Percentiles rank a stretch among this genome's conserved stretches.
Evolutionary conservation across 1,284 basidiomycete genomes (phyloP).

Genomic region (Irpex rosettiformis): DNA sequence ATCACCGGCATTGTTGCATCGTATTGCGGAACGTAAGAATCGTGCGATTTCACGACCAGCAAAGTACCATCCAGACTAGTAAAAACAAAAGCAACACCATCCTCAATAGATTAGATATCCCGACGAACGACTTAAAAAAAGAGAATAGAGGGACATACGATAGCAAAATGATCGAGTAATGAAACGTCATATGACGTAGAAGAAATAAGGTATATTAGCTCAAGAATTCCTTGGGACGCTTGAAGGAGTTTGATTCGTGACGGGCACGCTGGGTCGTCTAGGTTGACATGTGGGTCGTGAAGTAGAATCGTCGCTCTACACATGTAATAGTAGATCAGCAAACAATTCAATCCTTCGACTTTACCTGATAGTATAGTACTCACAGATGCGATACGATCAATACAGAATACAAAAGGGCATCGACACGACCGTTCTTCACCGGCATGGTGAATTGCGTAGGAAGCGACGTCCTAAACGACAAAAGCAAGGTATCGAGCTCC

Average conservation of each 20-base stretch:
- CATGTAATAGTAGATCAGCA: neutral
- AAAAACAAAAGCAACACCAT: slow-evolving; percentile 3
- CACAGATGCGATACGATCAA: slow-evolving; percentile 63
- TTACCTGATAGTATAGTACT: slow-evolving; percentile 21
- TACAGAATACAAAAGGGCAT: slow-evolving; percentile 63
- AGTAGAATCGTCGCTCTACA: slow-evolving; percentile 59
- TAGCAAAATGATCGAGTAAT: slow-evolving; percentile 58
- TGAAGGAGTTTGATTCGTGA: slow-evolving; percentile 64
- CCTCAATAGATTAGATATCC: too few relatives aligned
- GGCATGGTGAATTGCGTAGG: slow-evolving; percentile 50
- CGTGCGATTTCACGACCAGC: slow-evolving; percentile 61
- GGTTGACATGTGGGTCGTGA: slow-evolving; percentile 68
- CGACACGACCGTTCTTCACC: slow-evolving; percentile 45
- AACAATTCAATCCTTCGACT: neutral
- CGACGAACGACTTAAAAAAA: too few relatives aligned
- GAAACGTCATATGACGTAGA: slow-evolving; percentile 70
- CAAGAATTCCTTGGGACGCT: slow-evolving; percentile 60
- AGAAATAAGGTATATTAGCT: slow-evolving; percentile 59
- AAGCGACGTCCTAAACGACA: slow-evolving; percentile 30
- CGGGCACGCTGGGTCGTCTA: slow-evolving; percentile 51
- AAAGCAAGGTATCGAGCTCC: slow-evolving; percentile 5
- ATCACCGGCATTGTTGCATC: slow-evolving; percentile 49
- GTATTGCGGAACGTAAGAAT: slow-evolving; percentile 56
- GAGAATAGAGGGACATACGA: slow-evolving; percentile 35
- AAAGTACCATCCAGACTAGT: slow-evolving; percentile 65